Evolutionary conservation across 2,329 filamentous ascomycete genomes (phyloP).

Genomic region (Cephalotrichum gorgonifer): DNA sequence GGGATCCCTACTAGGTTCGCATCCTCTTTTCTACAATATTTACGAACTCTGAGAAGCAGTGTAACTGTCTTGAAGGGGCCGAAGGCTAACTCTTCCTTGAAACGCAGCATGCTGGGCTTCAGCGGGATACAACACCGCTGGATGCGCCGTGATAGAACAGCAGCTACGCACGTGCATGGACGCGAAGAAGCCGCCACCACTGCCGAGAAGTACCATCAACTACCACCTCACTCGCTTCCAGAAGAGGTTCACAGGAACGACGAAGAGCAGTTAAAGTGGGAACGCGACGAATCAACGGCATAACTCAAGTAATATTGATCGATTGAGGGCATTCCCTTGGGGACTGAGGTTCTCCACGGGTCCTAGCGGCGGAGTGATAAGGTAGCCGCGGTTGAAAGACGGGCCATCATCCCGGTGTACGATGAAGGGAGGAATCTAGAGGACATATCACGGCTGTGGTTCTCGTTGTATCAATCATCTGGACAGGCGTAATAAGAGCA

Average conservation of each 20-base stretch:
- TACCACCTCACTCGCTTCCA: conserved; percentile 77
- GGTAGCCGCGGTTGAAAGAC: no score
- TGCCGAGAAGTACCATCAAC: conserved; percentile 70
- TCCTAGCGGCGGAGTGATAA: no score
- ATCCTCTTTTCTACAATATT: conserved; percentile 7
- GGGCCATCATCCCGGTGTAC: no score
- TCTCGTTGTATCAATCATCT: neutral
- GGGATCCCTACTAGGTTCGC: conserved; percentile 45
- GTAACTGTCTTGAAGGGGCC: neutral
- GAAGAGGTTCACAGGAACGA: conserved; percentile 50
- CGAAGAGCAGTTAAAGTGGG: conserved; percentile 21
- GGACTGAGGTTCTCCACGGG: no score
- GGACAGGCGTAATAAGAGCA: neutral
- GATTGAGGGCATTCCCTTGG: no score
- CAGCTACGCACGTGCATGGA: conserved; percentile 69
- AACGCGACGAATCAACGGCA: neutral
- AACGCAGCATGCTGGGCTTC: conserved; percentile 72
- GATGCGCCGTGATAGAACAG: conserved; percentile 49
- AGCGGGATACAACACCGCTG: conserved; percentile 54
- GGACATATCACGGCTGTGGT: neutral
- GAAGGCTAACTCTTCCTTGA: neutral
- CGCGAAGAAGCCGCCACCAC: conserved; percentile 43
- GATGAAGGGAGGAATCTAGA: conserved; percentile 22
- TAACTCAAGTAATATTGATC: no score
- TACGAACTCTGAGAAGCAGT: neutral